phyloP scores from a whole-genome alignment of 352 stramenopile species.

The Pythium sp. region DNA sequence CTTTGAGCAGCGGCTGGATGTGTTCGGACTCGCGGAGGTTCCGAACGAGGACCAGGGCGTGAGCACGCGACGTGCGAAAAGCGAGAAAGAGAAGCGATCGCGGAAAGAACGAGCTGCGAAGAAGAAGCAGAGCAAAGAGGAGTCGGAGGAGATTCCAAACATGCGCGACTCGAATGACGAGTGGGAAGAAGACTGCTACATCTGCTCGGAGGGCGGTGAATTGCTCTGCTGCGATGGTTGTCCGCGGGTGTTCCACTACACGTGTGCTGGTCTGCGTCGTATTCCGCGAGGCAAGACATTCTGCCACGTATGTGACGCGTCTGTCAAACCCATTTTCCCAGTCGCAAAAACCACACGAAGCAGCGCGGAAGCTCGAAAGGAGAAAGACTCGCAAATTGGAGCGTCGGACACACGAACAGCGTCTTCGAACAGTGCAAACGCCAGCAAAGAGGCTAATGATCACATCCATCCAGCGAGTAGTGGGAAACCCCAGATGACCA shows the following conservation, averaged over 20 bases:
- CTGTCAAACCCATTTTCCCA: conserved; percentile 66
- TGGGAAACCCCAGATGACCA: conserved; percentile 17
- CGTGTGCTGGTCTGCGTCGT: conserved; percentile 77
- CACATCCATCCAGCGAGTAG: conserved; percentile 12
- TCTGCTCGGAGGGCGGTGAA: conserved; percentile 84
- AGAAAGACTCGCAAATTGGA: conserved; percentile 10
- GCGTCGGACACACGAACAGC: neutral
- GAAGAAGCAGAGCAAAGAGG: conserved; percentile 47
- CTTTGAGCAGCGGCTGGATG: conserved; percentile 68
- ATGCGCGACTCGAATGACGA: conserved; percentile 63
- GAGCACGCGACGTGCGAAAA: conserved; percentile 57
- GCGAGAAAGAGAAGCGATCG: conserved; percentile 66
- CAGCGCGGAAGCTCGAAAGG: neutral
- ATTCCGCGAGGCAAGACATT: conserved; percentile 85
- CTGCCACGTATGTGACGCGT: conserved; percentile 72
- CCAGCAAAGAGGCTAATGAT: neutral
- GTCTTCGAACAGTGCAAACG: neutral
- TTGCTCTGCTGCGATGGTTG: conserved; percentile 91
- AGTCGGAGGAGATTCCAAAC: conserved; percentile 25
- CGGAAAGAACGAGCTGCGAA: conserved; percentile 63
- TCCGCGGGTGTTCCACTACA: conserved; percentile 88
- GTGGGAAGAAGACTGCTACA: conserved; percentile 89
- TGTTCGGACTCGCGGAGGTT: conserved; percentile 60
- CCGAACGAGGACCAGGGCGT: conserved; percentile 30
- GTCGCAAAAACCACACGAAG: conserved; percentile 18